Evolutionary conservation across 371 early-diverging fungal species (phyloP).

Genomic region (Ordospora pajunii): DNA sequence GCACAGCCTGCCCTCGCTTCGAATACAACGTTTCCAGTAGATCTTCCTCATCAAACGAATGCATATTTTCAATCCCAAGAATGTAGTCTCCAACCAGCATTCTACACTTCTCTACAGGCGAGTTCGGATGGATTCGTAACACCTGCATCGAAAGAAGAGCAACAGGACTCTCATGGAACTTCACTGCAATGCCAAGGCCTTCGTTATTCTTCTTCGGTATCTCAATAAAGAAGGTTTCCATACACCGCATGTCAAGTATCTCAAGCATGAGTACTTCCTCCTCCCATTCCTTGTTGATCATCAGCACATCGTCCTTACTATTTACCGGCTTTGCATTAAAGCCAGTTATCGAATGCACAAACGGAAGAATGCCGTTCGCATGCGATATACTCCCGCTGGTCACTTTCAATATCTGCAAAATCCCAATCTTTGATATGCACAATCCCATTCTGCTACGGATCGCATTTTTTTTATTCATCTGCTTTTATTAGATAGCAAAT

Average conservation of each 20-base stretch:
- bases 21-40: slow-evolving; percentile 18
- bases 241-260: slow-evolving; percentile 45
- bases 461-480: slow-evolving; percentile 1
- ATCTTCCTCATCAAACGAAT: slow-evolving; percentile 17
- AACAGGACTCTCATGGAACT: slow-evolving; percentile 13
- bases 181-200: slow-evolving; percentile 48
- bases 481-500: neutral
- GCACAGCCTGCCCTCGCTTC: slow-evolving; percentile 25
- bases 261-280: slow-evolving; percentile 10
- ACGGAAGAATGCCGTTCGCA: slow-evolving; percentile 41
- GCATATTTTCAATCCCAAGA: slow-evolving; percentile 42
- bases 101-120: slow-evolving; percentile 36
- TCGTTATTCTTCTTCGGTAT: slow-evolving; percentile 8
- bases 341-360: slow-evolving; percentile 44
- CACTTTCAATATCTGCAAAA: slow-evolving; percentile 52
- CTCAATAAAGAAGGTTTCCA: slow-evolving; percentile 2
- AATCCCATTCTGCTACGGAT: slow-evolving; percentile 21
- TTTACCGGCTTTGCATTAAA: slow-evolving; percentile 31
- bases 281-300: slow-evolving; percentile 42
- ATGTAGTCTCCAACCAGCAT: slow-evolving; percentile 51
- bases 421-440: slow-evolving; percentile 5
- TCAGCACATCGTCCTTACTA: slow-evolving; percentile 25
- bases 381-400: slow-evolving; percentile 32
- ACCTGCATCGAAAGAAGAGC: slow-evolving; percentile 36
- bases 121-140: slow-evolving; percentile 33